Evolutionary conservation across 2,329 filamentous ascomycete species (phyloP).

Genomic region (Diaporthe batatas): DNA sequence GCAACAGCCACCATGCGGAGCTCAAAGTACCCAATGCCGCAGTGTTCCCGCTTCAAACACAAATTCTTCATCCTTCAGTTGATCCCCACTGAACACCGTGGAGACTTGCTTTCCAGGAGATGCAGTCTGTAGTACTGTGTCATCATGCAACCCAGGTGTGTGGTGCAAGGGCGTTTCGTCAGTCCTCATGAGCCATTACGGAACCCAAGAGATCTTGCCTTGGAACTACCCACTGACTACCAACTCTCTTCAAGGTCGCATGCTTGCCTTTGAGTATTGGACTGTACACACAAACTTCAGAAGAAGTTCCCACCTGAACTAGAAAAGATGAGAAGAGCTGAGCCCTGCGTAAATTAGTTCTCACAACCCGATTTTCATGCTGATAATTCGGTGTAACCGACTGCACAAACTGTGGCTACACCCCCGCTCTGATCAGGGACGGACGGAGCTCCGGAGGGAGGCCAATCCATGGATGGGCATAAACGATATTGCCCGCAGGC

Average conservation of each 20-base stretch:
- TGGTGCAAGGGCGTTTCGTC: not conserved
- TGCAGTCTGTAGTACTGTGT: not conserved
- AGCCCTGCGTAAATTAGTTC: not conserved
- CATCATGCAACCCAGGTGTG: not conserved
- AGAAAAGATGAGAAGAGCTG: not conserved
- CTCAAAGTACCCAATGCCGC: not conserved
- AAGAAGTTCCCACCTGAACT: not conserved
- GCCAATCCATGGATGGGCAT: not conserved
- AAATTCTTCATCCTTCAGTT: not conserved
- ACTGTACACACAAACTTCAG: not conserved
- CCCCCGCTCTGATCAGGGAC: not conserved
- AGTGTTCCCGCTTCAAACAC: not conserved
- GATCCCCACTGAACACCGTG: too few species aligned
- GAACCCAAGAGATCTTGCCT: not conserved
- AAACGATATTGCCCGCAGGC: not conserved
- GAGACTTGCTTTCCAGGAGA: not conserved
- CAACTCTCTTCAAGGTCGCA: too few species aligned
- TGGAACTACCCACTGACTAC: not conserved
- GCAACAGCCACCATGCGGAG: not conserved
- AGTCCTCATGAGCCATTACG: not conserved
- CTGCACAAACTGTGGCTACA: not conserved
- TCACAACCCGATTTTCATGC: not conserved
- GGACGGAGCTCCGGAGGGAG: not conserved
- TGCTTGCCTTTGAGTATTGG: too few species aligned
- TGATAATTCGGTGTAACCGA: not conserved